Base-by-base conservation (phyloP, 2,329 filamentous ascomycete genomes). In the Sclerotinia trifoliorum region DNA sequence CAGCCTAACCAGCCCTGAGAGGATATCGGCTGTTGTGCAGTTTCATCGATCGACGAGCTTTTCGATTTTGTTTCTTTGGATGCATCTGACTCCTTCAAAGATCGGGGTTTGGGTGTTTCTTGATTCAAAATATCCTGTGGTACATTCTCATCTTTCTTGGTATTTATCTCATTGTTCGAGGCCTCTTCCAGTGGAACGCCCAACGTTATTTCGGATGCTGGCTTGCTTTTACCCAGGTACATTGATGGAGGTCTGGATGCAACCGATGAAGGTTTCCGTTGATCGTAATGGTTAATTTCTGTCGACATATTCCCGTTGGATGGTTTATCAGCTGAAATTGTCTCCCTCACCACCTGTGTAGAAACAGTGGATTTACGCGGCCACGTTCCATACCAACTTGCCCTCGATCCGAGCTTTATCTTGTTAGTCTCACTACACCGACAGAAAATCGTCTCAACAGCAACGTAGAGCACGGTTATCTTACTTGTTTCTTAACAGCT, bases 321-420 rank as follows among this genome's bases (percentile, higher is more conserved):
- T 13, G 74, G 66, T 67, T 76, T 78, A 65, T 68, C 85, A 42
- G 86, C 87, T 57, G 86, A 78, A 39, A 89, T 88, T 17, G 84
- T 86, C 75, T 90, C 87, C 71, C 81, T 82, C 4, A 86, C 85
- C 56, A 90, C 79, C 64, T 86, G 85, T 7, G 84, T 88, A 11
- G 86, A 89, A 39, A 87, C 82, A 21, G 81, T 79, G 8, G 86
- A 84, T 74, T 66, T 68, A 35, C 84, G 80, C 24, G 85, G 84
- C 85, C 85, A 88, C 24, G 86, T 77, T 32, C 85, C 85, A 76
- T 89, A 89, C 87, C 86, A 89, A 76, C 86, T 88, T 29, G 70
- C 70, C 26, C 73, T 76, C 11, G 71, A 63, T 51, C 73, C 72
- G n/a, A 75, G 49, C 74, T 76, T 46, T n/a, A 64, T 32, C 21